Conservation (phyloP, 768 basidiomycete species). For the Guyanaporus albipodus region DNA sequence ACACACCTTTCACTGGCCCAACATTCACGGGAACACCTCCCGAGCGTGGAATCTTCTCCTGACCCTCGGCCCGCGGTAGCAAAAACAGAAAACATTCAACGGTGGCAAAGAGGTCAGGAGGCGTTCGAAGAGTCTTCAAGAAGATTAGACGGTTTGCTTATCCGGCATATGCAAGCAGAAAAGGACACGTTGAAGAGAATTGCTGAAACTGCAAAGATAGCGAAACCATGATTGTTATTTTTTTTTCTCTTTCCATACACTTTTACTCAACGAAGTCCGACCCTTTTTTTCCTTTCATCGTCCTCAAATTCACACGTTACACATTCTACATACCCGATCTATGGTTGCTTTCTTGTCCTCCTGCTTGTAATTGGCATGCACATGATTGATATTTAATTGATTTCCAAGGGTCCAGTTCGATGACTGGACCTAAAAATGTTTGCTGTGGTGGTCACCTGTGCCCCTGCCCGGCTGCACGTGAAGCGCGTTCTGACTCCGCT, state of each 20-base stretch:
- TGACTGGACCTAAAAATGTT: neutral
- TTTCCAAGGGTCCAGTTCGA: neutral
- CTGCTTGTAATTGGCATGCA: constrained; percentile 27
- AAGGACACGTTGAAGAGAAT: constrained; percentile 77
- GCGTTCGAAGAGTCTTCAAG: constrained; percentile 53
- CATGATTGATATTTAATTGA: constrained; percentile 20
- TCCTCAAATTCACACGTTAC: constrained; percentile 12
- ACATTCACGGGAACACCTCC: constrained; percentile 42
- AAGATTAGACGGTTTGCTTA: constrained; percentile 74
- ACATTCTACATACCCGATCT: constrained; percentile 26
- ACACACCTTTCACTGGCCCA: constrained; percentile 33
- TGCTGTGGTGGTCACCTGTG: constrained; percentile 1
- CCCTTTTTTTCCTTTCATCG: constrained; percentile 3
- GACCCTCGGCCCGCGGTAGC: constrained; percentile 15
- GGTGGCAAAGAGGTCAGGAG: constrained; percentile 31
- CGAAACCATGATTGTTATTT: constrained; percentile 21
- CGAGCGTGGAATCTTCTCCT: constrained; percentile 10
- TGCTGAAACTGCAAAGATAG: constrained; percentile 44
- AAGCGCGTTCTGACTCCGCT: constrained; percentile 36
- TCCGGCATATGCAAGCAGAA: constrained; percentile 81
- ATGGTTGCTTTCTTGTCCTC: constrained; percentile 15
- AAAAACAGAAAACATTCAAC: constrained; percentile 22
- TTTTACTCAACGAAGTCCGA: constrained; percentile 15
- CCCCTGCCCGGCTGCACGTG: constrained; percentile 22
- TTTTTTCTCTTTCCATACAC: neutral